These are phyloP conservation scores for Leccinum pachyderme DNA, from an alignment of 1,284 basidiomycete species.

Conservation along the genomic window DNA sequence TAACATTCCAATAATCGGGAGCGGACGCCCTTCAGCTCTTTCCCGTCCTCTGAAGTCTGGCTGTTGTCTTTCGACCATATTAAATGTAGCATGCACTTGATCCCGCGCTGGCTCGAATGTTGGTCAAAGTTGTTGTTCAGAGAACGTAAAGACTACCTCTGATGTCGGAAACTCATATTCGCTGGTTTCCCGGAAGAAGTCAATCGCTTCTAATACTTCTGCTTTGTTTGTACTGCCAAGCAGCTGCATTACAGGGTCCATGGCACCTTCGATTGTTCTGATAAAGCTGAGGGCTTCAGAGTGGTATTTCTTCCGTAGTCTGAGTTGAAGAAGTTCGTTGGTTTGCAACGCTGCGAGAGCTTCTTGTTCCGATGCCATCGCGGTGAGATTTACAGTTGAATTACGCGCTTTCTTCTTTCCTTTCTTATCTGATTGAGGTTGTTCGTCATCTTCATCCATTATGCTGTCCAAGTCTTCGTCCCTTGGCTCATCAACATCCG, in stretches of 20 bases:
- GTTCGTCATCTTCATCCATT: constrained; percentile 36
- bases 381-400: constrained; percentile 66
- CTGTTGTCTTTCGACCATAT: constrained; percentile 97
- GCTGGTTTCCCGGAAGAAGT: constrained; percentile 87
- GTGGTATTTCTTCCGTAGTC: constrained; percentile 87
- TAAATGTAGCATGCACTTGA: constrained; percentile 96
- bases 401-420: constrained; percentile 58
- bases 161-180: constrained; percentile 83
- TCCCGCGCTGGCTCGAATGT: constrained; percentile 55
- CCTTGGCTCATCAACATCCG: constrained; percentile 50
- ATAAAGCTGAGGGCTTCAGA: constrained; percentile 88
- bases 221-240: constrained; percentile 90
- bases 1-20: constrained; percentile 91
- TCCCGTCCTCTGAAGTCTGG: constrained; percentile 80
- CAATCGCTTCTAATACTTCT: constrained; percentile 94
- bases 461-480: constrained; percentile 38
- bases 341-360: constrained; percentile 65
- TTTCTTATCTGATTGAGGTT: constrained; percentile 33
- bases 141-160: constrained; percentile 46
- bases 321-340: constrained; percentile 65
- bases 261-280: constrained; percentile 74
- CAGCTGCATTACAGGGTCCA: constrained; percentile 75
- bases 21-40: constrained; percentile 87
- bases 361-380: constrained; percentile 64
- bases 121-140: neutral